These are phyloP conservation scores for Mycena floridula DNA, from an alignment of 768 basidiomycete species.

Conservation along the genomic window DNA sequence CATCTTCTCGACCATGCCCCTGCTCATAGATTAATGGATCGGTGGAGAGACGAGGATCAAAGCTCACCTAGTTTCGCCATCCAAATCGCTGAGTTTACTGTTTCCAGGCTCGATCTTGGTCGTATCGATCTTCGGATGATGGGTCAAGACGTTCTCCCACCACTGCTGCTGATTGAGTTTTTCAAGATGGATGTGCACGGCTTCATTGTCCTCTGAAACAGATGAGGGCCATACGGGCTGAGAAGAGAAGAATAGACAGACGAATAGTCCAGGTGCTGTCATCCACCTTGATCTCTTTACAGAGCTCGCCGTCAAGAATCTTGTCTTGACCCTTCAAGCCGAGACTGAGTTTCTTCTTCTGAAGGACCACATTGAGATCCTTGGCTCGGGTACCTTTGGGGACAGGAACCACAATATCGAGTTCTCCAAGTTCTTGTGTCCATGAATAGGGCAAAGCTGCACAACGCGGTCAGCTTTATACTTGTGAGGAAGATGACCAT, in stretches of 20 bases:
- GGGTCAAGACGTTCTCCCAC: constrained; percentile 96
- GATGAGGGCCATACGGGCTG: too few relatives aligned
- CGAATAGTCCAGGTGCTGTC: constrained; percentile 97
- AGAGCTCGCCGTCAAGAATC: constrained; percentile 86
- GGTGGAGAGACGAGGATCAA: not conserved
- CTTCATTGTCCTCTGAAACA: constrained; percentile 66
- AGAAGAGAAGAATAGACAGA: constrained; percentile 27
- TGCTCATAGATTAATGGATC: constrained; percentile 27
- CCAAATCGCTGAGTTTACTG: constrained; percentile 93
- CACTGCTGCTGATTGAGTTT: constrained; percentile 85
- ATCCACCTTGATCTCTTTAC: constrained; percentile 90
- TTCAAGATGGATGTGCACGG: constrained; percentile 73
- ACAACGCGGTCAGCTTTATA: constrained; percentile 12
- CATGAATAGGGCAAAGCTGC: constrained; percentile 86
- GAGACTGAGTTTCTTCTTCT: constrained; percentile 79
- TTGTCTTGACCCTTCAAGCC: constrained; percentile 81
- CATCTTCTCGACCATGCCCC: constrained; percentile 99
- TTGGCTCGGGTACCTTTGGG: constrained; percentile 81
- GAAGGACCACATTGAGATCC: constrained; percentile 67
- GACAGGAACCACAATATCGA: constrained; percentile 79
- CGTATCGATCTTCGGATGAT: constrained; percentile 96
- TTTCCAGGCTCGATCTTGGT: constrained; percentile 93
- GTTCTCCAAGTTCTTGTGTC: constrained; percentile 84
- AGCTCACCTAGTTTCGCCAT: constrained; percentile 81
- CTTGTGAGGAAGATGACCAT: constrained; percentile 9